These are phyloP conservation scores for Globisporangium paddicum DNA, from an alignment of 352 stramenopile species.

Conservation along the genomic window DNA sequence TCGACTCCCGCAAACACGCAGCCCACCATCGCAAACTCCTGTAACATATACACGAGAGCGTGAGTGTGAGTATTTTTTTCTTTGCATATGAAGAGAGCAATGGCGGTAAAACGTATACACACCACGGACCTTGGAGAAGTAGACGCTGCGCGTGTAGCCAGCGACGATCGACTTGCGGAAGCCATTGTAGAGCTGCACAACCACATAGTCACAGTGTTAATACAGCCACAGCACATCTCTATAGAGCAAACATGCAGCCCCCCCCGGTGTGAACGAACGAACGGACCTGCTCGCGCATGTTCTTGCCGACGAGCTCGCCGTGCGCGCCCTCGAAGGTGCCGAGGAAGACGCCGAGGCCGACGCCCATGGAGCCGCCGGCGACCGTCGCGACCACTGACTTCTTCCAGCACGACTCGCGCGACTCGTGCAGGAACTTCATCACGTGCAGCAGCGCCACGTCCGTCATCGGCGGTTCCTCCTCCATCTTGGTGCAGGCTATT, in stretches of 20 bases:
- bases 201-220: neutral
- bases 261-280: no score
- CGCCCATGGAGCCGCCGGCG: slow-evolving; percentile 66
- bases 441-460: slow-evolving; percentile 40
- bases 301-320: slow-evolving; percentile 78
- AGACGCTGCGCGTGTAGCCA: slow-evolving; percentile 75
- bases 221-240: neutral
- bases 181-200: slow-evolving; percentile 67
- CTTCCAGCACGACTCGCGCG: slow-evolving; percentile 80
- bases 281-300: slow-evolving; percentile 77
- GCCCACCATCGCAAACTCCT: slow-evolving; percentile 84
- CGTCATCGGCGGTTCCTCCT: slow-evolving; percentile 16
- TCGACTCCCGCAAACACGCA: slow-evolving; percentile 79
- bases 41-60: no score
- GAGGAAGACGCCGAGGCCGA: slow-evolving; percentile 81
- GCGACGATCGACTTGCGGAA: slow-evolving; percentile 81
- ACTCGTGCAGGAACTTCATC: slow-evolving; percentile 76
- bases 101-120: no score
- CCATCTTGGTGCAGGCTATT: slow-evolving; percentile 10
- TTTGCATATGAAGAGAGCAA: neutral
- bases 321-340: slow-evolving; percentile 86
- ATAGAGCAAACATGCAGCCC: neutral
- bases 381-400: slow-evolving; percentile 76
- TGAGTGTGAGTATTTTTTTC: no score
- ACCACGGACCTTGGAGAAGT: slow-evolving; percentile 88